Conservation (phyloP, 2,329 filamentous ascomycete genomes). For the Periconia sp. region DNA sequence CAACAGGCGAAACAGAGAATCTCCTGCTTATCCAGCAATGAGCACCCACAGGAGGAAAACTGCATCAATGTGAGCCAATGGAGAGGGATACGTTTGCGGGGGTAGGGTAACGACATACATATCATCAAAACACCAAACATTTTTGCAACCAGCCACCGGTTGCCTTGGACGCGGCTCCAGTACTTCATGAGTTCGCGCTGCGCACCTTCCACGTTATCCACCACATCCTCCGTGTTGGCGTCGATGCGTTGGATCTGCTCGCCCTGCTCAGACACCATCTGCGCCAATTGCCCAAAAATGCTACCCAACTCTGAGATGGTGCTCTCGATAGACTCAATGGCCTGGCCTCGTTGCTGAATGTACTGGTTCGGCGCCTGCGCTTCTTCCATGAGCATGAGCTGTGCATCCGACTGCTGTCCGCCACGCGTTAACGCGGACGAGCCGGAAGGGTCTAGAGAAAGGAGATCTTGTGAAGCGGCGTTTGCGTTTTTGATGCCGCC, state of each 20-base stretch:
- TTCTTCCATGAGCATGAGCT: conserved; percentile 86
- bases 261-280: conserved; percentile 96
- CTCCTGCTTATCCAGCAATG: conserved; percentile 55
- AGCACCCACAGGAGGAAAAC: conserved; percentile 66
- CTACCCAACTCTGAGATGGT: conserved; percentile 90
- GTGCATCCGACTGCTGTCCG: conserved; percentile 72
- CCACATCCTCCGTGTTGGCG: conserved; percentile 95
- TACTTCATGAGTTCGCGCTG: conserved; percentile 96
- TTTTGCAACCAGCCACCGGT: conserved; percentile 87
- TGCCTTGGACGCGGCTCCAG: conserved; percentile 90
- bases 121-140: conserved; percentile 93
- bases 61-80: conserved; percentile 18
- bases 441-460: conserved; percentile 75
- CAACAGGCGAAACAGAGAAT: too few species aligned
- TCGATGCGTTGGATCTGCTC: conserved; percentile 98
- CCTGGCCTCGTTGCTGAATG: conserved; percentile 89
- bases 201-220: conserved; percentile 96
- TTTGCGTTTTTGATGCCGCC: conserved; percentile 50
- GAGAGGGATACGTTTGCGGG: background rate
- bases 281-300: conserved; percentile 91
- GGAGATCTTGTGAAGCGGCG: conserved; percentile 62
- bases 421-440: conserved; percentile 47
- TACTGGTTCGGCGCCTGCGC: conserved; percentile 83
- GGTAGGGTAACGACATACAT: conserved; percentile 53
- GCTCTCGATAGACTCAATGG: conserved; percentile 94